Evolutionary conservation across 78 protist species (phyloP).

Genomic region (Dictyostelium citrinum): DNA sequence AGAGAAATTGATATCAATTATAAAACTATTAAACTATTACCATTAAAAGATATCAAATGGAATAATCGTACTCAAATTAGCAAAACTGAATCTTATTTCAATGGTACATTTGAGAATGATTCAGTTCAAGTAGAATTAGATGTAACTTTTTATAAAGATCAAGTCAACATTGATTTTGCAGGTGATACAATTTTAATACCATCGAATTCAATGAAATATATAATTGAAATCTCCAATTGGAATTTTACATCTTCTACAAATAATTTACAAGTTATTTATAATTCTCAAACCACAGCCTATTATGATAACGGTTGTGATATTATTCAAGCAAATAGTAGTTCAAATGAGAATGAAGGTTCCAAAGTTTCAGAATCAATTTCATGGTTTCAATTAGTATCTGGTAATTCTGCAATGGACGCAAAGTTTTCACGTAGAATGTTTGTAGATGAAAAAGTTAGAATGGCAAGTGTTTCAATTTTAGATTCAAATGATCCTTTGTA

Average conservation of each 20-base stretch:
- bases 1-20: background rate
- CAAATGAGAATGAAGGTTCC: background rate
- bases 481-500: constrained; percentile 7
- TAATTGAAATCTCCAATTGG: background rate
- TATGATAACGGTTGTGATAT: background rate
- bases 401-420: constrained; percentile 9
- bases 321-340: background rate
- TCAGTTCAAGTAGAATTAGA: background rate
- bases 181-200: background rate
- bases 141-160: background rate
- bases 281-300: background rate
- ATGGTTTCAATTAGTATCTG: constrained; percentile 36
- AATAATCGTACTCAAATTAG: background rate
- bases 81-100: background rate
- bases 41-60: constrained; percentile 28
- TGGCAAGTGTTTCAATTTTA: background rate
- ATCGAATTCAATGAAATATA: constrained; percentile 28
- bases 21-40: background rate
- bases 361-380: background rate
- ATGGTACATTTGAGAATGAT: background rate
- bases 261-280: constrained; percentile 17
- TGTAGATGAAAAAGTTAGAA: constrained; percentile 18
- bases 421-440: constrained; percentile 30
- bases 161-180: background rate
- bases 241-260: background rate